A percentile compares a stretch with the other conserved stretches of the same genome.
Conservation (phyloP, 257 asterid genomes). For the Solanum ossicruentum region DNA sequence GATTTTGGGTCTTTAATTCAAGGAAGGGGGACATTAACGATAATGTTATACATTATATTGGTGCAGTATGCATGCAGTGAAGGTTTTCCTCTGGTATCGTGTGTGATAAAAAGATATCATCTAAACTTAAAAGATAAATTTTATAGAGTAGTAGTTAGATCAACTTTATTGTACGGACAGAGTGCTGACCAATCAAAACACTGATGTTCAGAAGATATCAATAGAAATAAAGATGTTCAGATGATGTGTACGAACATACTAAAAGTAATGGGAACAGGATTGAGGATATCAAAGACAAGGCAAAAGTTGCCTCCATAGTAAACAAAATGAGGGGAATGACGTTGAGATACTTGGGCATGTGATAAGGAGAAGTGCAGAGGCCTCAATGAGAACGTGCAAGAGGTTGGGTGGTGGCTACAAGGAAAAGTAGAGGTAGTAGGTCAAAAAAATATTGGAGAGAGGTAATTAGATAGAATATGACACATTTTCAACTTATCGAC, state of each 20-base stretch:
- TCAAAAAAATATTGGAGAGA: not conserved
- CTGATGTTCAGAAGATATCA: not conserved
- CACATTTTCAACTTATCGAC: too few relatives aligned
- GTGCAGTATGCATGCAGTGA: too few relatives aligned
- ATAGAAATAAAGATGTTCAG: not conserved
- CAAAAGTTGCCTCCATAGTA: not conserved
- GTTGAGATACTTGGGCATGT: not conserved
- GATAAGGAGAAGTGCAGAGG: not conserved
- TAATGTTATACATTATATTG: too few relatives aligned
- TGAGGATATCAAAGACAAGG: too few relatives aligned
- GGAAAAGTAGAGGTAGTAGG: not conserved
- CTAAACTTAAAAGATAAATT: too few relatives aligned
- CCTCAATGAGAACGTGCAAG: not conserved
- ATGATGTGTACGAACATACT: not conserved
- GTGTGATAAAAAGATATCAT: too few relatives aligned
- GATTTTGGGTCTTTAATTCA: too few relatives aligned
- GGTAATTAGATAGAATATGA: too few relatives aligned
- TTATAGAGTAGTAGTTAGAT: too few relatives aligned
- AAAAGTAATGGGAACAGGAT: too few relatives aligned
- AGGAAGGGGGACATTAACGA: too few relatives aligned
- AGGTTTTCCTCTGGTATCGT: too few relatives aligned
- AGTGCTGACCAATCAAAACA: not conserved
- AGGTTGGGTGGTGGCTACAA: not conserved
- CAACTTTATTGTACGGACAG: rapidly evolving
- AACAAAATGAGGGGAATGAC: not conserved